Evolutionary conservation across 148 eudicot genomes (phyloP).

Genomic region (Limonium bicolor): DNA sequence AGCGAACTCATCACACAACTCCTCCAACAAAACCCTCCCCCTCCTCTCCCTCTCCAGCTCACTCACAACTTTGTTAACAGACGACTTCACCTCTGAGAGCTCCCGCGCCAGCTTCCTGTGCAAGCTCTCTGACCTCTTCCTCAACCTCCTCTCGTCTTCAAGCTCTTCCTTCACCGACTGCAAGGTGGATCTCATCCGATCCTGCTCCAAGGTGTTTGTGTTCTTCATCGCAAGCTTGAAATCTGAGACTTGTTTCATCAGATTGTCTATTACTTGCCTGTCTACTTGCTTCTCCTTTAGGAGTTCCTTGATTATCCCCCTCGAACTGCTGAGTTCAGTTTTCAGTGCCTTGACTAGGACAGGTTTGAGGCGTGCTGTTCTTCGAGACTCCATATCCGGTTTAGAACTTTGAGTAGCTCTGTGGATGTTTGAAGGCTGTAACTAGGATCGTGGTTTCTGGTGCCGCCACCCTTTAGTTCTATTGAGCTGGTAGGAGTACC

Average conservation of each 20-base stretch:
- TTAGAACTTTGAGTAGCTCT: conserved; percentile 62
- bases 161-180: conserved; percentile 50
- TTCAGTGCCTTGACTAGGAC: conserved; percentile 44
- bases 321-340: conserved; percentile 39
- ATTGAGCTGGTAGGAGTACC: conserved; percentile 37
- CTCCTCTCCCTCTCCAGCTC: conserved; percentile 56
- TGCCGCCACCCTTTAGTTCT: conserved; percentile 42
- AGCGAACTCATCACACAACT: conserved; percentile 86
- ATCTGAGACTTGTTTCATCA: conserved; percentile 33
- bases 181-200: conserved; percentile 32
- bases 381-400: conserved; percentile 83
- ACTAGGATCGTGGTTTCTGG: conserved; percentile 24
- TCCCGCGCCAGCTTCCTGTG: conserved; percentile 62
- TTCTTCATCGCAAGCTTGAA: conserved; percentile 20
- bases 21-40: conserved; percentile 55
- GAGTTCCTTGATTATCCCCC: conserved; percentile 31
- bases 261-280: conserved; percentile 32
- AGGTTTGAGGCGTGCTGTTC: conserved; percentile 54
- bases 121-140: conserved; percentile 54
- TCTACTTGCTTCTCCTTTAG: conserved; percentile 53
- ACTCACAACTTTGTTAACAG: conserved; percentile 33
- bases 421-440: conserved; percentile 61
- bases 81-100: conserved; percentile 38
- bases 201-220: conserved; percentile 43
- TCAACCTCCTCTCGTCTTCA: conserved; percentile 48